Evolutionary conservation across 306 rosid genomes (phyloP).

Genomic region (Benincasa hispida): DNA sequence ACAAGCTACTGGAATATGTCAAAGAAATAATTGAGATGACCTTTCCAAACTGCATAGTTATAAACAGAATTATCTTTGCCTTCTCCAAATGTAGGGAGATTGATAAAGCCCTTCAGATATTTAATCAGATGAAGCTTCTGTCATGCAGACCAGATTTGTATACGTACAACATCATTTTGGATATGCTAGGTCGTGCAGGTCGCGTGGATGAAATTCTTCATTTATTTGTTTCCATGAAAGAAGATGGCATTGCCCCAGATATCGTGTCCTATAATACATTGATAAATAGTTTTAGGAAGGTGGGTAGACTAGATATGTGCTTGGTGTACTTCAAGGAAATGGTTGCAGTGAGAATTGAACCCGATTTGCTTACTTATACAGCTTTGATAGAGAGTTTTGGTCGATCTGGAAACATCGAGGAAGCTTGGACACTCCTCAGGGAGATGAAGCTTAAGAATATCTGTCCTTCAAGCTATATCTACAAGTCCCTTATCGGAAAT

Average conservation of each 20-base stretch:
- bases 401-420: constrained; percentile 56
- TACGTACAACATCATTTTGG: constrained; percentile 55
- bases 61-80: constrained; percentile 52
- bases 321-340: constrained; percentile 45
- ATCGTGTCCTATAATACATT: constrained; percentile 58
- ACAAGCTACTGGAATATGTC: constrained; percentile 27
- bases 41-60: constrained; percentile 27
- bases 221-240: constrained; percentile 42
- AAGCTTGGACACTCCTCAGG: constrained; percentile 37
- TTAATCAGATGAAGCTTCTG: constrained; percentile 31
- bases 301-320: constrained; percentile 54
- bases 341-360: constrained; percentile 40
- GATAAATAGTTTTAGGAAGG: constrained; percentile 52
- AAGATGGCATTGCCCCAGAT: constrained; percentile 43
- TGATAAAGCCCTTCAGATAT: constrained; percentile 56
- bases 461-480: constrained; percentile 44
- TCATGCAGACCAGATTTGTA: constrained; percentile 35
- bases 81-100: constrained; percentile 51
- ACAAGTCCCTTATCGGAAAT: constrained; percentile 36
- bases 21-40: constrained; percentile 29
- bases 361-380: constrained; percentile 66
- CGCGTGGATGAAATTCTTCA: constrained; percentile 38
- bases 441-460: constrained; percentile 57
- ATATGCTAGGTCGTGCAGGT: constrained; percentile 58
- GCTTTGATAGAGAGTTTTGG: constrained; percentile 57